phyloP scores from a whole-genome alignment of 1,284 basidiomycete genomes.

The Microbotryum saponariae region DNA sequence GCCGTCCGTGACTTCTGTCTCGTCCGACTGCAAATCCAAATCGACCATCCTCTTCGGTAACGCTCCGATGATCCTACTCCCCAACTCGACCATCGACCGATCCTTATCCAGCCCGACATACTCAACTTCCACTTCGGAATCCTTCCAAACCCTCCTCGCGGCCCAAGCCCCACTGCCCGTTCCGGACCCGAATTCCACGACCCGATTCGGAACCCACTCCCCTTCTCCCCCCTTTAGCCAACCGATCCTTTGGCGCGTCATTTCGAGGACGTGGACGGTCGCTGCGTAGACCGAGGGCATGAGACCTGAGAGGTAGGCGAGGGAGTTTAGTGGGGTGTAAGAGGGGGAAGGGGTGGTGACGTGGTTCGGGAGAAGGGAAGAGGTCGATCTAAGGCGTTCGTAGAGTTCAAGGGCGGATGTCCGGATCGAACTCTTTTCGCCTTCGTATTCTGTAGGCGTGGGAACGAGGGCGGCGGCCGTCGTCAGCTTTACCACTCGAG shows the following conservation, averaged over 20 bases:
- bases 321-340: conserved; percentile 26
- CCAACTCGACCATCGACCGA: conserved; percentile 32
- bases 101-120: conserved; percentile 34
- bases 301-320: conserved; percentile 45
- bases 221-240: conserved; percentile 25
- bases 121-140: conserved; percentile 39
- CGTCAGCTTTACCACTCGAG: not conserved
- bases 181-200: conserved; percentile 44
- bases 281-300: conserved; percentile 46
- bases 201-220: conserved; percentile 30
- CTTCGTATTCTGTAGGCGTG: conserved; percentile 9
- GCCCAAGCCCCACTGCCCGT: conserved; percentile 45
- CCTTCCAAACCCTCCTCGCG: conserved; percentile 35
- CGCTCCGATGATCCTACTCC: conserved; percentile 27
- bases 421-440: conserved; percentile 28
- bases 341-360: conserved; percentile 16
- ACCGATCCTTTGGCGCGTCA: conserved; percentile 40
- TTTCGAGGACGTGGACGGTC: conserved; percentile 42
- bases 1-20: no score
- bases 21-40: no score
- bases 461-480: no score
- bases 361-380: conserved; percentile 11
- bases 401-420: conserved; percentile 30
- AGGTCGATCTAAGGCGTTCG: conserved; percentile 13
- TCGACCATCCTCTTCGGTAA: conserved; percentile 13